Conservation (phyloP, 352 stramenopile genomes). For the Phytopythium oedochilum region DNA sequence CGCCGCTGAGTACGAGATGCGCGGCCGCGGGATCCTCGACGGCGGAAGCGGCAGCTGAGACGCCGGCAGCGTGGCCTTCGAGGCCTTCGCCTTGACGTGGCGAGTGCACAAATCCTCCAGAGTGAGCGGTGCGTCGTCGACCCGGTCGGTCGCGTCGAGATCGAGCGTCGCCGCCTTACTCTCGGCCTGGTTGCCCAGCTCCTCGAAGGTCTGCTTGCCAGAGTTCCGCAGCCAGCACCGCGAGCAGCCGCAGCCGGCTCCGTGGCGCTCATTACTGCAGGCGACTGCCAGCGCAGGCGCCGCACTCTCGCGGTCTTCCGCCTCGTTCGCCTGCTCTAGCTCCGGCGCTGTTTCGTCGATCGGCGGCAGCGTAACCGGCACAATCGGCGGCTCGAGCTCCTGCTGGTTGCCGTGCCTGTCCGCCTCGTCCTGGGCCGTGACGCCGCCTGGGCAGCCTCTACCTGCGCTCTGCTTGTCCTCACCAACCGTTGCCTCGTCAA, state of each 20-base stretch:
- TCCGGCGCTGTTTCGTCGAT: constrained; percentile 1
- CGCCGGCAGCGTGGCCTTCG: neutral
- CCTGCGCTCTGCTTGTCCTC: neutral
- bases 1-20: neutral
- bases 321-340: neutral
- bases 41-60: neutral
- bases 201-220: neutral
- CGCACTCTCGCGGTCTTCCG: neutral
- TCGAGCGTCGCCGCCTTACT: neutral
- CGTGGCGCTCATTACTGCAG: neutral
- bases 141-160: neutral
- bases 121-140: constrained; percentile 1
- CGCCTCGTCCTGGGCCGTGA: neutral
- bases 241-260: neutral
- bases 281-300: neutral
- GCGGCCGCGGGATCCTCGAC: constrained; percentile 1
- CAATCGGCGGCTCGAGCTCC: constrained; percentile 2
- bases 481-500: neutral
- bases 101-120: neutral
- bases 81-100: too few species aligned
- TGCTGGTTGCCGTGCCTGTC: neutral
- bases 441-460: too few species aligned
- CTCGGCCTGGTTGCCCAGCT: neutral
- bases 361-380: neutral
- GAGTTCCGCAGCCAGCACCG: neutral